A percentile compares a stretch with the other conserved stretches of the same genome.
phyloP scores from a whole-genome alignment of 2,329 filamentous ascomycete species.

The Calonectria crousiana region DNA sequence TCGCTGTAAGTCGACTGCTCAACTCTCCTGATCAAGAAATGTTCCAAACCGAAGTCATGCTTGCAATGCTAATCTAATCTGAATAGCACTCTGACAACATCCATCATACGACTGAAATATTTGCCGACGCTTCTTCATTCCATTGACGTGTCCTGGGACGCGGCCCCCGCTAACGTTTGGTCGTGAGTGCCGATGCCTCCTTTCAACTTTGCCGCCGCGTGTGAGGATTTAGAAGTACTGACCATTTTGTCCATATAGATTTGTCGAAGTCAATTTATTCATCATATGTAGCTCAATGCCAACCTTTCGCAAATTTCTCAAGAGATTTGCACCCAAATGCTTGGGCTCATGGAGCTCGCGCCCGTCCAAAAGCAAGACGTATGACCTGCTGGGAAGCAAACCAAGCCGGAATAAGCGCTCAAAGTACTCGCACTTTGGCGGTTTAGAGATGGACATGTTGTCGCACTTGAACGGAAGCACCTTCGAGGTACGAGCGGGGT shows the following conservation, averaged over 20 bases:
- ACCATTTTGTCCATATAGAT: conserved; percentile 35
- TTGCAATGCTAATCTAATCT: neutral
- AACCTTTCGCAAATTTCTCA: conserved; percentile 52
- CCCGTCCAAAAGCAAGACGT: neutral
- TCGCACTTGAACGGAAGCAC: neutral
- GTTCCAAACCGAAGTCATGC: neutral
- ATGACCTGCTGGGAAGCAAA: neutral
- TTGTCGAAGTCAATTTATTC: conserved; percentile 54
- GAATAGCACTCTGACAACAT: conserved; percentile 48
- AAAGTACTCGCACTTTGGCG: neutral
- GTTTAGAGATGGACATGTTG: neutral
- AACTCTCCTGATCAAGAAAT: conserved; percentile 26
- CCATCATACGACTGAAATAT: conserved; percentile 44
- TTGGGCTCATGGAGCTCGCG: conserved; percentile 33
- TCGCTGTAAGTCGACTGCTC: conserved; percentile 42
- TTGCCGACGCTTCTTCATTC: conserved; percentile 41
- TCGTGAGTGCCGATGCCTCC: conserved; percentile 37
- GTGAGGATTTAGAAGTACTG: conserved; percentile 6
- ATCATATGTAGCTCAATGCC: conserved; percentile 56
- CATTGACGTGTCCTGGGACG: conserved; percentile 46
- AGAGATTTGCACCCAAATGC: conserved; percentile 46
- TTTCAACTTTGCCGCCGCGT: neutral
- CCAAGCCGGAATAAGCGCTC: neutral
- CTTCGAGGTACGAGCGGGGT: neutral
- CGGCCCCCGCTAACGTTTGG: conserved; percentile 45